These are phyloP conservation scores for Quercus engelmannii DNA, from an alignment of 306 rosid genomes.

Conservation along the genomic window DNA sequence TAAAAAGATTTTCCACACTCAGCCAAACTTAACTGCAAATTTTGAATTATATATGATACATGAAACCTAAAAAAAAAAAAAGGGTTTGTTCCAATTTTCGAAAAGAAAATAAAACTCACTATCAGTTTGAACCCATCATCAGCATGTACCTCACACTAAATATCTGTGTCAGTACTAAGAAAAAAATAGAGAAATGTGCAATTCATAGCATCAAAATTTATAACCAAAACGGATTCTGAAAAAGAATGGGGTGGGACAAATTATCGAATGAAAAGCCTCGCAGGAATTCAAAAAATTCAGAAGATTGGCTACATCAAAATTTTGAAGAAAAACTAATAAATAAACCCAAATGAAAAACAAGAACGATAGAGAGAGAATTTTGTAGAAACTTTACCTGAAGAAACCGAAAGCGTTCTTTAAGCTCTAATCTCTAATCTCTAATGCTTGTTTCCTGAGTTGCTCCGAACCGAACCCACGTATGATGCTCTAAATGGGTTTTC, in stretches of 20 bases:
- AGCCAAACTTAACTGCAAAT: not conserved
- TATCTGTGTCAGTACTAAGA: not conserved
- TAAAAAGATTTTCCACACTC: no score
- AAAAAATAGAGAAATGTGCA: not conserved
- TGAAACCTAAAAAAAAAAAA: not conserved
- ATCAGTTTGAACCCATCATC: not conserved
- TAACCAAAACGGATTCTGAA: not conserved
- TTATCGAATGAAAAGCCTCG: not conserved
- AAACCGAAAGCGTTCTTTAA: not conserved
- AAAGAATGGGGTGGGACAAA: not conserved
- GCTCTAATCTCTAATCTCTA: not conserved
- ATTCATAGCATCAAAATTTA: not conserved
- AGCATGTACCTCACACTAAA: not conserved
- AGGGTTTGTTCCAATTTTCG: not conserved
- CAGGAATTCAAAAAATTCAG: not conserved
- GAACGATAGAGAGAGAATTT: not conserved
- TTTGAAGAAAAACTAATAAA: not conserved
- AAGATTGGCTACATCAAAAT: not conserved
- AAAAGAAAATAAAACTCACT: not conserved
- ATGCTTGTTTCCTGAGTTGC: not conserved
- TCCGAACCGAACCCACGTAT: not conserved
- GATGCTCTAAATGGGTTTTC: not conserved
- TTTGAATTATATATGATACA: not conserved
- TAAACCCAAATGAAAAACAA: not conserved
- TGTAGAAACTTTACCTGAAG: not conserved